A percentile compares a stretch with the other conserved stretches of the same genome.
Conservation (phyloP, 352 stramenopile species). For the Stephanocyclus meneghinianus region DNA sequence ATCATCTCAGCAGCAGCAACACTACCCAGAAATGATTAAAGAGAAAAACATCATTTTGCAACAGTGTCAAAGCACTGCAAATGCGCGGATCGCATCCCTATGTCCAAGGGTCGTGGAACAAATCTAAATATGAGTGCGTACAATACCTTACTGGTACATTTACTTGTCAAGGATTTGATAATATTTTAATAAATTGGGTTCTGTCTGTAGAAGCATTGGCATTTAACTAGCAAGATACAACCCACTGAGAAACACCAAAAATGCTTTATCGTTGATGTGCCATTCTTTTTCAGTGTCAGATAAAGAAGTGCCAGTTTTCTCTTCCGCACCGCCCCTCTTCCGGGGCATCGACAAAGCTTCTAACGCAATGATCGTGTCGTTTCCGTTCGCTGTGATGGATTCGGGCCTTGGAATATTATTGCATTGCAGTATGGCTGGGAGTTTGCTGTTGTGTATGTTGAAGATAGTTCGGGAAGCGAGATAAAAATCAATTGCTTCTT, state of each 20-base stretch:
- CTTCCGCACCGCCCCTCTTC: slow-evolving; percentile 41
- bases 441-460: slow-evolving; percentile 71
- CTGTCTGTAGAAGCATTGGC: background rate
- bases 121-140: too few species aligned
- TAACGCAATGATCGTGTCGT: background rate
- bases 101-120: too few species aligned
- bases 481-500: slow-evolving; percentile 73
- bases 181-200: background rate
- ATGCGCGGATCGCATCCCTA: too few species aligned
- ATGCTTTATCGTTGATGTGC: slow-evolving; percentile 70
- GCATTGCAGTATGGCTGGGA: slow-evolving; percentile 65
- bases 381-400: background rate
- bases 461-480: slow-evolving; percentile 66
- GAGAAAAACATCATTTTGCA: too few species aligned
- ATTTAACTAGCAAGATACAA: slow-evolving; percentile 13
- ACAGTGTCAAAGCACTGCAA: too few species aligned
- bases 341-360: background rate
- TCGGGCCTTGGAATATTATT: slow-evolving; percentile 63
- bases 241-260: slow-evolving; percentile 62
- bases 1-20: too few species aligned
- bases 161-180: too few species aligned
- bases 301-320: slow-evolving; percentile 48
- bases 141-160: too few species aligned
- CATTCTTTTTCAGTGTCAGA: slow-evolving; percentile 61
- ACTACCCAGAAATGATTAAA: too few species aligned